Percentiles rank a stretch among this genome's conserved stretches.
These are phyloP conservation scores for Thelephora aurantiotincta DNA, from an alignment of 768 basidiomycete species.

Conservation along the genomic window DNA sequence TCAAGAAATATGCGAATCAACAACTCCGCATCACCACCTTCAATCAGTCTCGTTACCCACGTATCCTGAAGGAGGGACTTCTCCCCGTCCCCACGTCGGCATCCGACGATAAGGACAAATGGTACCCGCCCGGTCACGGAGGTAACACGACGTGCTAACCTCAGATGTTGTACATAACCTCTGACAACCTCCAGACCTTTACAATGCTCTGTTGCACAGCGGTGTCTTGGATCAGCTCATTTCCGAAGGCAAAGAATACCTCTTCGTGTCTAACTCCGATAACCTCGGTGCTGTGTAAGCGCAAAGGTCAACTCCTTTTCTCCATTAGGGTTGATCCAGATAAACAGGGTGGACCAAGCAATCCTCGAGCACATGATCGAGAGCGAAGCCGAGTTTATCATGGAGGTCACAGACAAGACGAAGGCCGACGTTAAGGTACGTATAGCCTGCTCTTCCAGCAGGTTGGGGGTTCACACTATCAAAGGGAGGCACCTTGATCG, in stretches of 20 bases:
- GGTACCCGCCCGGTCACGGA: slow-evolving; percentile 72
- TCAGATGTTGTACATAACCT: not conserved
- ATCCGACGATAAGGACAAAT: slow-evolving; percentile 48
- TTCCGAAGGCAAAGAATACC: slow-evolving; percentile 61
- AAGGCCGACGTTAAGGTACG: slow-evolving; percentile 58
- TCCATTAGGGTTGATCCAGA: slow-evolving; percentile 1
- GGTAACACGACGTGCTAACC: not conserved
- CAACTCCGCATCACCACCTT: slow-evolving; percentile 60
- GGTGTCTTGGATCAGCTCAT: slow-evolving; percentile 63
- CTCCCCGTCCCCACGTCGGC: slow-evolving; percentile 46
- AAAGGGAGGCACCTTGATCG: slow-evolving; percentile 49
- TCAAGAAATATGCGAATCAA: slow-evolving; percentile 72
- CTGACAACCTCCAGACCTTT: slow-evolving; percentile 29
- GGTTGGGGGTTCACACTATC: not conserved
- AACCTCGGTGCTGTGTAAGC: slow-evolving; percentile 54
- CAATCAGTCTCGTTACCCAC: slow-evolving; percentile 65
- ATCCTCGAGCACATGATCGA: slow-evolving; percentile 58
- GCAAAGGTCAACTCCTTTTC: not conserved
- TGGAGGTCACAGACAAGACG: slow-evolving; percentile 76
- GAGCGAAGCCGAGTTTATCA: slow-evolving; percentile 49
- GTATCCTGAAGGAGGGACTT: slow-evolving; percentile 55
- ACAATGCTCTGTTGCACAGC: slow-evolving; percentile 56
- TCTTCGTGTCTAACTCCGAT: slow-evolving; percentile 69
- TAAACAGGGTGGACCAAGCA: slow-evolving; percentile 44
- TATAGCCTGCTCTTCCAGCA: not conserved